Base-by-base conservation (phyloP, 2,329 filamentous ascomycete genomes). In the Elsinoe perseae region DNA sequence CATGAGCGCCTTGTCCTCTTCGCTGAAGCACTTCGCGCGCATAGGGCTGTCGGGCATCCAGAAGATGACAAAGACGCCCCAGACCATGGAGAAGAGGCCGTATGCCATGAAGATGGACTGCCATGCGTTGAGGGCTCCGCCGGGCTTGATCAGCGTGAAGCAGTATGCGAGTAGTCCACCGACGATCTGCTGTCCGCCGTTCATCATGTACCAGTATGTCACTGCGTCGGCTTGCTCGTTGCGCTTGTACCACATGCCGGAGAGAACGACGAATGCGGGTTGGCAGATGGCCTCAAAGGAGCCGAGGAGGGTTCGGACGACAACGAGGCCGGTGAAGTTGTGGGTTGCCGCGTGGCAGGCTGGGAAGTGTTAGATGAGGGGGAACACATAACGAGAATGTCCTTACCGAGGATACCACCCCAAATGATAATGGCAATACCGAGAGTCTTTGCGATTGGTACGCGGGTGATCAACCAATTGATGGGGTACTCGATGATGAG, bases 401-500 rank as follows among this genome's bases (percentile, higher is more conserved):
- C 20, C 48, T 38, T 5, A 52, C 48, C 30, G 2, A 88, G 73
- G 1, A 79, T 73, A 0, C 72, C 64, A 9, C 83, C 83, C 85
- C 85, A 88, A 12, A 79, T 72, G 8, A 84, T 72, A 61, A 88
- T 84, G 63, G 79, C 83, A 62, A 80, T 74, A 38, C 78, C 77
- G 1, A 86, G 73, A 67, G 80, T 83, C 64, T 84, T 85, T 7
- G 76, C 79, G 0, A 80, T 76, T 5, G 83, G 82, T 5, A 84
- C 71, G 43, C 75, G 75, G 58, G 86, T 82, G 14, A 86, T 75
- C 18, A 85, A 73, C 60, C 78, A 79, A 57, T 75, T 86, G 67
- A 84, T 85, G 0, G 86, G 86, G 64, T 87, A 88, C 67, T 89
- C 85, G 61, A 87, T 84, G 46, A 84, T 69, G 8, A 89, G 73